Evolutionary conservation across 1,284 basidiomycete genomes (phyloP).

Genomic region (Moniliella sp.): DNA sequence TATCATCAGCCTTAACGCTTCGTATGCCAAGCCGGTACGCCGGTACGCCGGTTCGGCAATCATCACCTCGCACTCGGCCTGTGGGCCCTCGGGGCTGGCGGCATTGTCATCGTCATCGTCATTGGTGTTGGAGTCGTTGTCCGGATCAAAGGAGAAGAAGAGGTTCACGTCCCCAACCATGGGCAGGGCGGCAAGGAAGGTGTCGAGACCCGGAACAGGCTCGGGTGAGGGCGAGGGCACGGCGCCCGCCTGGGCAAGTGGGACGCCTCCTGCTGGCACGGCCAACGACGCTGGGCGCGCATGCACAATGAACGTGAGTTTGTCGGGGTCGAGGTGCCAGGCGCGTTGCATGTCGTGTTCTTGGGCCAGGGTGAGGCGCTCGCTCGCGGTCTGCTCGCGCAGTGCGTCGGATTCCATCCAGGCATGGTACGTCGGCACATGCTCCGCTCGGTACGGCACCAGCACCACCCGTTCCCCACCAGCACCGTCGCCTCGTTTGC

Average conservation of each 20-base stretch:
- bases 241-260: neutral
- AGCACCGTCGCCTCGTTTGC: slow-evolving; percentile 46
- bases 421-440: slow-evolving; percentile 51
- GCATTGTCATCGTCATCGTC: slow-evolving; percentile 2
- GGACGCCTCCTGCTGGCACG: neutral
- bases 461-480: slow-evolving; percentile 45
- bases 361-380: slow-evolving; percentile 57
- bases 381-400: slow-evolving; percentile 60
- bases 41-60: slow-evolving; percentile 49
- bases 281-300: slow-evolving; percentile 9
- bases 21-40: slow-evolving; percentile 42
- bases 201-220: slow-evolving; percentile 3
- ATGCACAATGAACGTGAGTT: slow-evolving; percentile 76
- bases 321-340: slow-evolving; percentile 72
- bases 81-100: slow-evolving; percentile 17
- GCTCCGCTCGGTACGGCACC: slow-evolving; percentile 50
- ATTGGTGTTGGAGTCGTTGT: slow-evolving; percentile 6
- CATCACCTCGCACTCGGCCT: slow-evolving; percentile 58
- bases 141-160: slow-evolving; percentile 41
- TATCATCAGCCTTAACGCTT: slow-evolving; percentile 29
- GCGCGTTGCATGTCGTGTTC: slow-evolving; percentile 77
- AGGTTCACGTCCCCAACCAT: slow-evolving; percentile 88
- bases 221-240: slow-evolving; percentile 1
- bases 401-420: slow-evolving; percentile 71
- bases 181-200: slow-evolving; percentile 36